Evolutionary conservation across 805 yeast species (phyloP).

Genomic region (Wickerhamomyces canadensis): DNA sequence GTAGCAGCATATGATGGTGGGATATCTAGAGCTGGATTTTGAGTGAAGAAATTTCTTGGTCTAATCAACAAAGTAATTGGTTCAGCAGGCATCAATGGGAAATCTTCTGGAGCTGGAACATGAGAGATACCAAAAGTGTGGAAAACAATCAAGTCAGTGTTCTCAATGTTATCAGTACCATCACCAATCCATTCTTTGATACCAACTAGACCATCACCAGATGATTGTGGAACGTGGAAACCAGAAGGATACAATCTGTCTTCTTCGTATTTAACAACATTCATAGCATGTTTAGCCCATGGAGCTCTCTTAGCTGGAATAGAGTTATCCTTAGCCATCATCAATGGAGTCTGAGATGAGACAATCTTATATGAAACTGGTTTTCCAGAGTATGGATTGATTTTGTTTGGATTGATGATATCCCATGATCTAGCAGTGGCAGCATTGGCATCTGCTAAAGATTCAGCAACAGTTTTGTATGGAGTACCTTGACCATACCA

Average conservation of each 20-base stretch:
- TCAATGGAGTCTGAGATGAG: constrained; percentile 67
- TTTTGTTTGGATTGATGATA: constrained; percentile 62
- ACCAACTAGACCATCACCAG: constrained; percentile 62
- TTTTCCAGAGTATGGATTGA: constrained; percentile 65
- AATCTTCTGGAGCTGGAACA: constrained; percentile 86
- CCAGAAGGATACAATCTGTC: constrained; percentile 79
- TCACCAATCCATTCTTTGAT: constrained; percentile 67
- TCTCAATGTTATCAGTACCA: constrained; percentile 49
- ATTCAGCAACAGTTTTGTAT: constrained; percentile 65
- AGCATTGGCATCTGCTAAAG: constrained; percentile 56
- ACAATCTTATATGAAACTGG: constrained; percentile 76
- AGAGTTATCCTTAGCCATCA: constrained; percentile 69
- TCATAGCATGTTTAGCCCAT: constrained; percentile 64
- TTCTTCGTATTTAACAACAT: constrained; percentile 68
- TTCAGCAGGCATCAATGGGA: constrained; percentile 87
- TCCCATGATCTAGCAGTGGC: constrained; percentile 72
- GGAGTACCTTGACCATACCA: constrained; percentile 59
- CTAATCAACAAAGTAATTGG: constrained; percentile 68
- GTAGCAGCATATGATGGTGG: constrained; percentile 56
- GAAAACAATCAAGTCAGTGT: constrained; percentile 70
- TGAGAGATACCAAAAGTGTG: constrained; percentile 84
- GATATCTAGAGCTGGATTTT: constrained; percentile 73
- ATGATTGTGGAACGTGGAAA: constrained; percentile 68
- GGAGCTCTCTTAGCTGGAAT: constrained; percentile 77
- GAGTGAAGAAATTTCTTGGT: constrained; percentile 74